Conservation (phyloP, 169 alveolate genomes). For the Cryptosporidium ubiquitum region DNA sequence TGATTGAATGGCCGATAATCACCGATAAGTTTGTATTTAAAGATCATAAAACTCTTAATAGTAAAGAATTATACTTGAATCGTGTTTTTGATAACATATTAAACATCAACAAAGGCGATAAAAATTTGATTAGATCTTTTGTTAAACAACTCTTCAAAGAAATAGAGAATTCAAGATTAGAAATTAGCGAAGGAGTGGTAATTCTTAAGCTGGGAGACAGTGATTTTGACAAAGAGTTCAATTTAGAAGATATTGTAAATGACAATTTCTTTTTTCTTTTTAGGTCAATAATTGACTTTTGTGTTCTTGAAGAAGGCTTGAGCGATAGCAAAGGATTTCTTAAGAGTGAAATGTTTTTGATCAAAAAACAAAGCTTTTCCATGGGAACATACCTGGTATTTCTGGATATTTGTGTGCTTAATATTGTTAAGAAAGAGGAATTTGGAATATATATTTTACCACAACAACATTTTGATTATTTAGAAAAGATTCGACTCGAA, state of each 20-base stretch:
- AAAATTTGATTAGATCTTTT: not conserved
- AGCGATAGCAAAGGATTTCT: not conserved
- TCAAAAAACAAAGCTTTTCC: not conserved
- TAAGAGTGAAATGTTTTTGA: not conserved
- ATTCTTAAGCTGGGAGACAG: not conserved
- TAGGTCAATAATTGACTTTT: not conserved
- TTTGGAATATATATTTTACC: not conserved
- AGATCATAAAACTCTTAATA: not conserved
- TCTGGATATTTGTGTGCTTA: conserved; percentile 1
- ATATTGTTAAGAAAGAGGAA: not conserved
- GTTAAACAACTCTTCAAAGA: not conserved
- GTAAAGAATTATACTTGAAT: not conserved
- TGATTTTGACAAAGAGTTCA: not conserved
- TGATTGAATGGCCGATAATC: not conserved
- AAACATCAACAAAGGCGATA: not conserved
- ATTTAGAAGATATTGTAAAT: not conserved
- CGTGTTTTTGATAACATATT: not conserved
- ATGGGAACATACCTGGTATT: not conserved
- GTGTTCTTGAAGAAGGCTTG: not conserved
- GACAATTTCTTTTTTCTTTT: not conserved
- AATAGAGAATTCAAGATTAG: not conserved
- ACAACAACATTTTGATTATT: not conserved
- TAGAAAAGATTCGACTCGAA: not conserved
- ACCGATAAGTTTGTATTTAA: not conserved
- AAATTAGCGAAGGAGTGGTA: not conserved